A percentile compares a stretch with the other conserved stretches of the same genome.
Evolutionary conservation across 1,284 basidiomycete genomes (phyloP).

Genomic region (Heterobasidion annosum): DNA sequence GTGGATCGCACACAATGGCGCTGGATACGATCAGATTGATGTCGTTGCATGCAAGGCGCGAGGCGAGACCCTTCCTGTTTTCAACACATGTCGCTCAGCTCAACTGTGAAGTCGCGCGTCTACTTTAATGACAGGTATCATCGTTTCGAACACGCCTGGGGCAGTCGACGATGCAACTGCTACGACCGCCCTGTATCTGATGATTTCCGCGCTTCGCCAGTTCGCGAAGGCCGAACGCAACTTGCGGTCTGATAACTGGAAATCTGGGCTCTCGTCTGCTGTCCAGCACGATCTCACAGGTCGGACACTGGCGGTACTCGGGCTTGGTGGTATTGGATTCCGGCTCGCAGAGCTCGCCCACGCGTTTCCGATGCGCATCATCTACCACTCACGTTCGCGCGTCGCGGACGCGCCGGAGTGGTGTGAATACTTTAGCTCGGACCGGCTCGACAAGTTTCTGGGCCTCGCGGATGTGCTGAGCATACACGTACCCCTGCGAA

Average conservation of each 20-base stretch:
- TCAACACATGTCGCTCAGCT: neutral
- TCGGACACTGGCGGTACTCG: slow-evolving; percentile 78
- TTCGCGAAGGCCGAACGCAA: slow-evolving; percentile 69
- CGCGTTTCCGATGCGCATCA: slow-evolving; percentile 80
- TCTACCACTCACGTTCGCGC: slow-evolving; percentile 71
- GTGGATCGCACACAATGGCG: slow-evolving; percentile 91
- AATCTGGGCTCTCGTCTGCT: slow-evolving; percentile 33
- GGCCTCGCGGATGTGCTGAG: slow-evolving; percentile 75
- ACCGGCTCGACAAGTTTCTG: slow-evolving; percentile 65
- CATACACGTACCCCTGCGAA: slow-evolving; percentile 62
- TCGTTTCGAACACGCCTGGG: slow-evolving; percentile 84
- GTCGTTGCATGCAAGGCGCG: slow-evolving; percentile 63
- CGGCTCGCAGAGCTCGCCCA: slow-evolving; percentile 61
- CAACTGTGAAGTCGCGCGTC: neutral
- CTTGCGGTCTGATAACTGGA: slow-evolving; percentile 50
- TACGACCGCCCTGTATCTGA: slow-evolving; percentile 79
- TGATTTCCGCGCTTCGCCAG: slow-evolving; percentile 78
- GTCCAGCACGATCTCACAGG: slow-evolving; percentile 69
- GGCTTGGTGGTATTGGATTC: slow-evolving; percentile 84
- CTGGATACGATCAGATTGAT: slow-evolving; percentile 86
- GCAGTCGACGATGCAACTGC: slow-evolving; percentile 91
- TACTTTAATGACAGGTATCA: slow-evolving; percentile 49
- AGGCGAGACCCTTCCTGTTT: slow-evolving; percentile 30
- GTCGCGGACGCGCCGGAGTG: slow-evolving; percentile 56
- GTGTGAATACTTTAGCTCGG: slow-evolving; percentile 62